Evolutionary conservation across 805 yeast species (phyloP), one percentile per base, ranked within the genome.

Genomic region (Wickerhamomyces bovis): DNA sequence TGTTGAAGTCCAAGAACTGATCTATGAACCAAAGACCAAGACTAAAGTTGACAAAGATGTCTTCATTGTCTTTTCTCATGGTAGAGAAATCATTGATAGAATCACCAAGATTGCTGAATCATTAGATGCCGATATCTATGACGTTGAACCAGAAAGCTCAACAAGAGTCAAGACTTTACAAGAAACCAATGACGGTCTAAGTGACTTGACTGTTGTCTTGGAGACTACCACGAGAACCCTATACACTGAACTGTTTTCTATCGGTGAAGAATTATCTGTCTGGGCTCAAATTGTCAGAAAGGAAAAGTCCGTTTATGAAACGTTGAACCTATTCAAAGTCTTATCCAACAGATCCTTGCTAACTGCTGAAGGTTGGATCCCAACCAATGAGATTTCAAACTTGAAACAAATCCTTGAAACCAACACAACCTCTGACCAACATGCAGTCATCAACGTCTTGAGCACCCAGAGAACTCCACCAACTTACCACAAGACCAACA

Each of bases 351-450:
- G 68, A 88, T 80, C 59, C 72, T 85, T 39, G 33, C 72, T 94
- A 53, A 80, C 92, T 45, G 97, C 95, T 19, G 99, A 94, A 70
- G 99, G 98, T 31, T 94, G 99, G 99, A 72, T 89, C 30, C 98
- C 99, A 39, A 74, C 83, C 21, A 80, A 78, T 52, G 96, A 89
- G 51, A 67, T 92, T 38, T 72, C 73, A 12, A 56, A 67, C 75
- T 45, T 76, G 77, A 39, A 74, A 89, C 62, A 76, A 79, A 58
- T 82, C 82, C 61, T 72, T 79, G 42, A 84, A 78, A 44, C 86
- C 81, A 28, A 88, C 80, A 44, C 46, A 19, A 70, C 89, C 88
- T 40, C 84, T 86, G 95, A 76, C 78, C 33, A 64, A 16, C 71
- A 70, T 50, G 73, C 78, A 2, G 71, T 80, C 31, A 68, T 80